Evolutionary conservation across 208 protist species (phyloP).

Genomic region (Lotmaria passim): DNA sequence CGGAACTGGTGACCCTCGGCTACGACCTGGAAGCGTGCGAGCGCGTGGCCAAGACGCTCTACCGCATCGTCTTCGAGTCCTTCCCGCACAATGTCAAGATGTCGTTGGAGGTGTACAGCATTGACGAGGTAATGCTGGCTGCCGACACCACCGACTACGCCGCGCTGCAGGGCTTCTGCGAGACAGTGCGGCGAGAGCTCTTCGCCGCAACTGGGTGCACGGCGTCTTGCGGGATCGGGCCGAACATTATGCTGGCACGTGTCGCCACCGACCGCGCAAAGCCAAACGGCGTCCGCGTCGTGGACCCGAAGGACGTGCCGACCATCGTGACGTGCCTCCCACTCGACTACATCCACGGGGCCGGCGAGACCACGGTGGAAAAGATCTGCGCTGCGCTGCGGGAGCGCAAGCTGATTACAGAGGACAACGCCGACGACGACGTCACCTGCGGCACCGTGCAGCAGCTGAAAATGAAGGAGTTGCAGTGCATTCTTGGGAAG

Average conservation of each 20-base stretch:
- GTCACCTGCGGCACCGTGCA: slow-evolving; percentile 77
- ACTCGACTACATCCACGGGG: slow-evolving; percentile 74
- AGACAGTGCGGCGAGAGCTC: slow-evolving; percentile 61
- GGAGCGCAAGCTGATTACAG: slow-evolving; percentile 24
- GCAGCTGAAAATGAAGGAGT: slow-evolving; percentile 44
- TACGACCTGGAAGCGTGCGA: slow-evolving; percentile 91
- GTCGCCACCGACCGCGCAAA: slow-evolving; percentile 77
- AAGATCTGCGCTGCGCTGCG: slow-evolving; percentile 58
- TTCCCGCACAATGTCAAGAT: slow-evolving; percentile 59
- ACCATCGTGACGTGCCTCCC: slow-evolving; percentile 52
- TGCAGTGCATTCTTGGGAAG: slow-evolving; percentile 66
- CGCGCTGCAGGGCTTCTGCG: slow-evolving; percentile 52
- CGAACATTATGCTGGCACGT: slow-evolving; percentile 86
- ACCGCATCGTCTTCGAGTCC: slow-evolving; percentile 76
- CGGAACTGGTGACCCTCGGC: slow-evolving; percentile 82
- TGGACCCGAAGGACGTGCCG: slow-evolving; percentile 51
- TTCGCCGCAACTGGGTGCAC: slow-evolving; percentile 66
- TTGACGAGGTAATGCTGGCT: slow-evolving; percentile 90
- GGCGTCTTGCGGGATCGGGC: slow-evolving; percentile 84
- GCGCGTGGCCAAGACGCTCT: slow-evolving; percentile 63
- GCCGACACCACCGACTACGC: slow-evolving; percentile 70
- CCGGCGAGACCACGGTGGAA: slow-evolving; percentile 56
- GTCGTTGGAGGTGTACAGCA: slow-evolving; percentile 86
- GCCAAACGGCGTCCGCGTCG: slow-evolving; percentile 66
- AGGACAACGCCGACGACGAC: slow-evolving; percentile 3